Conservation (phyloP, 345 rosid genomes). For the Stellera chamaejasme region DNA sequence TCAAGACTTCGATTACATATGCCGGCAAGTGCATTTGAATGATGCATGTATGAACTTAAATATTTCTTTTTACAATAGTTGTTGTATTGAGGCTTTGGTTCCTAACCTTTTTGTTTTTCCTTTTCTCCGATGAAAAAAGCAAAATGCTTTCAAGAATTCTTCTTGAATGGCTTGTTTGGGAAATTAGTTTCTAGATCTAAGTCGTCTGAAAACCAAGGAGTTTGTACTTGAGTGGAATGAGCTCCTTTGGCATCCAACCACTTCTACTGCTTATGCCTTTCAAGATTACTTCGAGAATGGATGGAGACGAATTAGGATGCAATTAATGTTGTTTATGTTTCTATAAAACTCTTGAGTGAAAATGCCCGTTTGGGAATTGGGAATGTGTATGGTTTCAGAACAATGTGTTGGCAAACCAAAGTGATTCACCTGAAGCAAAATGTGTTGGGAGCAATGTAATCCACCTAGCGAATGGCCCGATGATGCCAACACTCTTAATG, state of each 20-base stretch:
- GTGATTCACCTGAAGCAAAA: constrained; percentile 19
- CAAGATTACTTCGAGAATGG: constrained; percentile 28
- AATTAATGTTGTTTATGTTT: constrained; percentile 37
- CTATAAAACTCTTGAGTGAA: constrained; percentile 45
- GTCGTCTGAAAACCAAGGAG: constrained; percentile 32
- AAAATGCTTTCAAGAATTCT: constrained; percentile 65
- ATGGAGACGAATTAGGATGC: constrained; percentile 50
- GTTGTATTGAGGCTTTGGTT: neutral
- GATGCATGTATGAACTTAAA: constrained; percentile 54
- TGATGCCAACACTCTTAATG: constrained; percentile 24
- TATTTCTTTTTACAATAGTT: neutral
- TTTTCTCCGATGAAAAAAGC: constrained; percentile 62
- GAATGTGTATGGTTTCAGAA: constrained; percentile 15
- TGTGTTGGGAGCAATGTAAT: constrained; percentile 22
- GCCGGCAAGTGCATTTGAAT: constrained; percentile 56
- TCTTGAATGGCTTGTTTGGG: constrained; percentile 83
- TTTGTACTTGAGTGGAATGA: constrained; percentile 48
- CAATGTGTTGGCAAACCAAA: constrained; percentile 13
- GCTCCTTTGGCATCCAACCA: constrained; percentile 49
- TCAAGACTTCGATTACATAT: constrained; percentile 49
- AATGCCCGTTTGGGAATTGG: constrained; percentile 18
- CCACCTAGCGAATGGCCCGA: constrained; percentile 45
- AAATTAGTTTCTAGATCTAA: constrained; percentile 49
- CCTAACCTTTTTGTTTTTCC: constrained; percentile 2
- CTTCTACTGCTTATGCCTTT: constrained; percentile 79